Evolutionary conservation across 192 early-diverging fungal species (phyloP).

Genomic region (Mortierella alpina): DNA sequence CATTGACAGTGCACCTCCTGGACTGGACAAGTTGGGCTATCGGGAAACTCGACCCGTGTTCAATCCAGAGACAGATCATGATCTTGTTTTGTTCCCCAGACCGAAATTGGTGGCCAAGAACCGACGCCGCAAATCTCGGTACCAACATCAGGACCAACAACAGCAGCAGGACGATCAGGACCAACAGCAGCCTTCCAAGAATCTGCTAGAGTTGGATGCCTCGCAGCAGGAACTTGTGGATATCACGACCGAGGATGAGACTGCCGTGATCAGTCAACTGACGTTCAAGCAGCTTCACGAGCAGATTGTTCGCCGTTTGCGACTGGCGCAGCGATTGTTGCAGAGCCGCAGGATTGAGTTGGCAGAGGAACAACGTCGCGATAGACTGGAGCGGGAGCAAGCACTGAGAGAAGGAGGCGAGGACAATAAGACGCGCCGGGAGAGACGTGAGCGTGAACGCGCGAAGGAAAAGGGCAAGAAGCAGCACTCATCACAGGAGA

Average conservation of each 20-base stretch:
- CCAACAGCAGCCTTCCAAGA: background rate
- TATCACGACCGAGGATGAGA: background rate
- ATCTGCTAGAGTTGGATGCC: background rate
- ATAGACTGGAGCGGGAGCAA: slow-evolving; percentile 19
- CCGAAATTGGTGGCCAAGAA: slow-evolving; percentile 4
- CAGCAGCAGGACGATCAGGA: slow-evolving; percentile 4
- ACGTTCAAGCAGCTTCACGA: slow-evolving; percentile 27
- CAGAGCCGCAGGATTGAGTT: slow-evolving; percentile 9
- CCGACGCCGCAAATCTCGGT: background rate
- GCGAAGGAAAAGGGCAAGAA: background rate
- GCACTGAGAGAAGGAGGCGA: slow-evolving; percentile 13
- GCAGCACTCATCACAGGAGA: too few species aligned
- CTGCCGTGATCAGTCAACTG: slow-evolving; percentile 12
- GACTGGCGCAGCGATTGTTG: slow-evolving; percentile 16
- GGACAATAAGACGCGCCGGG: slow-evolving; percentile 7
- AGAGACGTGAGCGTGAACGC: slow-evolving; percentile 1
- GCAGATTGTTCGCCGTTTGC: slow-evolving; percentile 30
- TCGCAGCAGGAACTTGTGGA: slow-evolving; percentile 6
- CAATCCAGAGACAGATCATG: slow-evolving; percentile 11
- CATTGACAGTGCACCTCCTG: too few species aligned
- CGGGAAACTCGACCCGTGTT: slow-evolving; percentile 2
- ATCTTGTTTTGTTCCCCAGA: slow-evolving; percentile 29
- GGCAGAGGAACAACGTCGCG: slow-evolving; percentile 5
- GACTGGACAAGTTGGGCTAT: background rate
- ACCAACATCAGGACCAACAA: slow-evolving; percentile 2